phyloP scores from a whole-genome alignment of 2,329 filamentous ascomycete genomes.

The Coleophoma eucalyptorum region DNA sequence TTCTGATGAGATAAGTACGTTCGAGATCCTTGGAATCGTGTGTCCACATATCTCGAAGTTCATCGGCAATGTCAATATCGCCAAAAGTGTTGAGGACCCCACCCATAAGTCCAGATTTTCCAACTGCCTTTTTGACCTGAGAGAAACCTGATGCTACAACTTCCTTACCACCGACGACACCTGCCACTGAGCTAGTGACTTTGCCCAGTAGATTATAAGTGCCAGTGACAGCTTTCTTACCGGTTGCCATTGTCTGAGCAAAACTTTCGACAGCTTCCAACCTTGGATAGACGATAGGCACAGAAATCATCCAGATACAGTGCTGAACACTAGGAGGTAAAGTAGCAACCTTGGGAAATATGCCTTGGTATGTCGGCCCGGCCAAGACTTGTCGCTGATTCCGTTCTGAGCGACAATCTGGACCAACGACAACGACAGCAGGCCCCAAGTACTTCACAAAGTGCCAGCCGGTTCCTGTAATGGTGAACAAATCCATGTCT shows the following conservation, averaged over 20 bases:
- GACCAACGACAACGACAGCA: slow-evolving; percentile 82
- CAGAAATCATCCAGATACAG: slow-evolving; percentile 92
- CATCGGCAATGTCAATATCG: slow-evolving; percentile 90
- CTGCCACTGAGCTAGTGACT: slow-evolving; percentile 90
- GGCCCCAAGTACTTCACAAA: slow-evolving; percentile 96
- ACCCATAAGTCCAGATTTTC: slow-evolving; percentile 93
- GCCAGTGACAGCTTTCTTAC: slow-evolving; percentile 94
- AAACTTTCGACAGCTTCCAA: slow-evolving; percentile 89
- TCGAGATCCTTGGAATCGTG: slow-evolving; percentile 98
- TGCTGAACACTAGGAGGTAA: slow-evolving; percentile 92
- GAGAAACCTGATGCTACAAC: slow-evolving; percentile 91
- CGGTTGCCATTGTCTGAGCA: slow-evolving; percentile 85
- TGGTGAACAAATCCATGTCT: slow-evolving; percentile 90
- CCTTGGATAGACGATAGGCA: slow-evolving; percentile 86
- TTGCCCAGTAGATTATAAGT: slow-evolving; percentile 96
- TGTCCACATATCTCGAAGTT: slow-evolving; percentile 95
- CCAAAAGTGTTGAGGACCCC: slow-evolving; percentile 94
- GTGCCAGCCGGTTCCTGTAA: slow-evolving; percentile 97
- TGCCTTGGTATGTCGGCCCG: slow-evolving; percentile 92
- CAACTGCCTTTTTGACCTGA: slow-evolving; percentile 93
- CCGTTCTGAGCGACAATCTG: slow-evolving; percentile 88
- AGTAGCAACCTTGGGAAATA: slow-evolving; percentile 92
- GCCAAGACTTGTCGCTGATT: slow-evolving; percentile 91
- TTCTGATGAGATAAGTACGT: slow-evolving; percentile 92
- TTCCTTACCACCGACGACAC: slow-evolving; percentile 91